A percentile compares a stretch with the other conserved stretches of the same genome.
Evolutionary conservation across 2,329 filamentous ascomycete genomes (phyloP).

Genomic region (Ceratocystis diversiconidia): DNA sequence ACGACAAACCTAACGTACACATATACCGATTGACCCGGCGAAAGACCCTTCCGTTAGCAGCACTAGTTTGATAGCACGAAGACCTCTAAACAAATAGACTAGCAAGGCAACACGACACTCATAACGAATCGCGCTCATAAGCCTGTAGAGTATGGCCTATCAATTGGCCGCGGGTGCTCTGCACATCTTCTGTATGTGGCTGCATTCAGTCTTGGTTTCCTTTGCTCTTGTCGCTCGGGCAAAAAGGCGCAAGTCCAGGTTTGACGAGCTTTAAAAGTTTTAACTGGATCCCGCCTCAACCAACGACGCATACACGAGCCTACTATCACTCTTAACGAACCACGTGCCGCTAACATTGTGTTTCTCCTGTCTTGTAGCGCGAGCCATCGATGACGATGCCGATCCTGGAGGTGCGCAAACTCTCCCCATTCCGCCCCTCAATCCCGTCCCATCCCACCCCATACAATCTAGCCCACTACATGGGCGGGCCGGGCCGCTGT

Average conservation of each 20-base stretch:
- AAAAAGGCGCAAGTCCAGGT: neutral
- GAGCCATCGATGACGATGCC: slow-evolving; percentile 19
- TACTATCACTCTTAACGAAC: too few species aligned
- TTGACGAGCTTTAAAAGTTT: neutral
- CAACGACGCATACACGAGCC: neutral
- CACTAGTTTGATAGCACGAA: neutral
- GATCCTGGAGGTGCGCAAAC: slow-evolving; percentile 19
- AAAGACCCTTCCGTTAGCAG: too few species aligned
- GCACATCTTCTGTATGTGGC: slow-evolving; percentile 18
- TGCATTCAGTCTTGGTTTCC: neutral
- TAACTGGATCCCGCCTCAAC: neutral
- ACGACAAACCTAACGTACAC: neutral
- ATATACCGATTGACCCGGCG: neutral
- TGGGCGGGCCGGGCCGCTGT: neutral
- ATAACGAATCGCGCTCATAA: neutral
- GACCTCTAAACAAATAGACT: neutral
- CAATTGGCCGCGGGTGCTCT: slow-evolving; percentile 18
- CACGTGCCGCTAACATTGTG: slow-evolving; percentile 12
- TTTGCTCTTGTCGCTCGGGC: neutral
- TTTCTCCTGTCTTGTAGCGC: slow-evolving; percentile 12
- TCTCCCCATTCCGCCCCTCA: slow-evolving; percentile 4
- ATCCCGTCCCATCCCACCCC: slow-evolving; percentile 18
- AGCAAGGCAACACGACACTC: neutral
- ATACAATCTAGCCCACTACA: neutral
- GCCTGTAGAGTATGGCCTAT: slow-evolving; percentile 11